Conservation (phyloP, 1,284 basidiomycete genomes). For the Pyrrhoderma lamaoense region DNA sequence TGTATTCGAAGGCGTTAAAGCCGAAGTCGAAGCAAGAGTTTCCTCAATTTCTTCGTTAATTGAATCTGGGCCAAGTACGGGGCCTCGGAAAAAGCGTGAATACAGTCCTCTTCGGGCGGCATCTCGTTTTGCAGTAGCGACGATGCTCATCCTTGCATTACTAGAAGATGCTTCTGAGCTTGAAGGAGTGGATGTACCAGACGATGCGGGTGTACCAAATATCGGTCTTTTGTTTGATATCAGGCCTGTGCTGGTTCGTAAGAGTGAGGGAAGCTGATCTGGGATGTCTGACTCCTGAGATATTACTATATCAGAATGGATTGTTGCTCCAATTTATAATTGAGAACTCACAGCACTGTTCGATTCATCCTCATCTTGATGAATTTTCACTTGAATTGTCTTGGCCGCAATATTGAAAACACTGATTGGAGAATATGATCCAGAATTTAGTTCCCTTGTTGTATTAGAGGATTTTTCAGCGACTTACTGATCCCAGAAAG, state of each 20-base stretch:
- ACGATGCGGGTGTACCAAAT: constrained; percentile 38
- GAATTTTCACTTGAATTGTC: constrained; percentile 64
- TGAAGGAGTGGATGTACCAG: constrained; percentile 39
- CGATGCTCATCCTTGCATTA: constrained; percentile 35
- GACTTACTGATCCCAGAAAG: constrained; percentile 93
- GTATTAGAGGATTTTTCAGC: not conserved
- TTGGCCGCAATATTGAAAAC: constrained; percentile 73
- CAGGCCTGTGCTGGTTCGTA: constrained; percentile 69
- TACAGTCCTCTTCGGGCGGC: constrained; percentile 71
- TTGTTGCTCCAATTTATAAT: not conserved
- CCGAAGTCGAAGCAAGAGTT: not conserved
- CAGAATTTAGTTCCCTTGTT: no score
- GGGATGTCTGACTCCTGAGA: constrained; percentile 24
- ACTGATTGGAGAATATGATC: constrained; percentile 33
- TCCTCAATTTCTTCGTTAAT: constrained; percentile 1
- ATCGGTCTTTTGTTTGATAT: constrained; percentile 63
- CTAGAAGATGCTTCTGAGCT: constrained; percentile 23
- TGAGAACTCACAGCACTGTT: constrained; percentile 21
- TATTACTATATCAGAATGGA: constrained; percentile 6
- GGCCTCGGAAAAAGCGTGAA: constrained; percentile 72
- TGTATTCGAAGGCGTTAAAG: not conserved
- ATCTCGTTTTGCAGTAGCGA: constrained; percentile 68
- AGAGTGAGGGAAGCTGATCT: constrained; percentile 29
- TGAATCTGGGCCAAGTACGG: constrained; percentile 47
- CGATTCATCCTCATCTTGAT: constrained; percentile 43